Conservation (phyloP, 176 grass and related monocot genomes). For the Musa schizocarpa region DNA sequence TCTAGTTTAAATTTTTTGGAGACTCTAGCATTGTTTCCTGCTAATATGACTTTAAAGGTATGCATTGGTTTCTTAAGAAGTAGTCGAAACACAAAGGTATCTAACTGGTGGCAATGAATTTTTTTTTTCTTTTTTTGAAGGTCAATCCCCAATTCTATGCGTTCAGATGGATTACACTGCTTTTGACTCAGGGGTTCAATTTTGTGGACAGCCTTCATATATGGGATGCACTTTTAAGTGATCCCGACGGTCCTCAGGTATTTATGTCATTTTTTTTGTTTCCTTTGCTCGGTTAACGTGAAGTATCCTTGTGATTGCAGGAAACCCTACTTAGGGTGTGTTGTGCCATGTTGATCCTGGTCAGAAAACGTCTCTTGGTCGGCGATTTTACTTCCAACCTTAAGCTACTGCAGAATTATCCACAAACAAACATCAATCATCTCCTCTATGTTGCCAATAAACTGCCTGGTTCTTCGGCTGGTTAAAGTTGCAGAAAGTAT, state of each 20-base stretch:
- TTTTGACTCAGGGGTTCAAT: constrained; percentile 84
- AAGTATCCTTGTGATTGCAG: constrained; percentile 22
- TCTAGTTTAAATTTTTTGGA: too few species aligned
- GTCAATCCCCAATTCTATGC: constrained; percentile 88
- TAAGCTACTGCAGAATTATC: constrained; percentile 79
- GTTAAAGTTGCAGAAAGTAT: not conserved
- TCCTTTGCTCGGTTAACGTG: not conserved
- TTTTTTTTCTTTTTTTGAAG: constrained; percentile 18
- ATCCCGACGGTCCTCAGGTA: constrained; percentile 76
- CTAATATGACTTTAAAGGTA: too few species aligned
- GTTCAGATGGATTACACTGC: constrained; percentile 88
- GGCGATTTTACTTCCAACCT: constrained; percentile 69
- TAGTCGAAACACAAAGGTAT: not conserved
- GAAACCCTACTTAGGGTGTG: constrained; percentile 92
- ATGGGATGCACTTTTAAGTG: constrained; percentile 76
- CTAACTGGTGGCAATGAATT: constrained; percentile 4
- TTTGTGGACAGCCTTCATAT: constrained; percentile 86
- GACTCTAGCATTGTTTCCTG: too few species aligned
- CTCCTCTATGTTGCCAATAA: constrained; percentile 90
- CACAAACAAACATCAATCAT: constrained; percentile 70
- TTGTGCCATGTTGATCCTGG: constrained; percentile 83
- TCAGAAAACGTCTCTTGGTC: constrained; percentile 55
- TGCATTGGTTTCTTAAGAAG: not conserved
- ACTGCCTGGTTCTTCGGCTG: constrained; percentile 24
- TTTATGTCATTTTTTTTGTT: not conserved